Conservation (phyloP, 2,329 filamentous ascomycete species). For the Alternaria arborescens region DNA sequence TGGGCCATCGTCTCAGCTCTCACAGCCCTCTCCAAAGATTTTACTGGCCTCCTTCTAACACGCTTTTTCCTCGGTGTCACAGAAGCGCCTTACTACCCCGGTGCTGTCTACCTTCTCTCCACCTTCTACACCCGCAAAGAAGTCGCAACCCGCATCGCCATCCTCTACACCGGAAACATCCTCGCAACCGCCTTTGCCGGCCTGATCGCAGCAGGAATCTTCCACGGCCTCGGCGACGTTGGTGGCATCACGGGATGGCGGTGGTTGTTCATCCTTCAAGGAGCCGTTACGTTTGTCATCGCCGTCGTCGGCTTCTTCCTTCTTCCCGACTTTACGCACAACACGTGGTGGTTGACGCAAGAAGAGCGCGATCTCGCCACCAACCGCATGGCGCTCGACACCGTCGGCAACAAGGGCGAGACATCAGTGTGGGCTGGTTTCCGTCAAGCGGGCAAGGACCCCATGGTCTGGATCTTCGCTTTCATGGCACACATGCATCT, state of each 20-base stretch:
- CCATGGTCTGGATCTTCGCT: slow-evolving; percentile 55
- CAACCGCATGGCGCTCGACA: slow-evolving; percentile 56
- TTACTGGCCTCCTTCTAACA: slow-evolving; percentile 54
- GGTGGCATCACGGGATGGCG: slow-evolving; percentile 36
- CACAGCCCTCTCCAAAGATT: slow-evolving; percentile 55
- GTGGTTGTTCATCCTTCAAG: slow-evolving; percentile 44
- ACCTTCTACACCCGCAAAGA: slow-evolving; percentile 52
- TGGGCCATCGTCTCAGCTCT: slow-evolving; percentile 56
- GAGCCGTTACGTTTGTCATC: slow-evolving; percentile 43
- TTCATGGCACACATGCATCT: slow-evolving; percentile 44
- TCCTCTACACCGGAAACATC: slow-evolving; percentile 53
- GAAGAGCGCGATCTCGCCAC: slow-evolving; percentile 55
- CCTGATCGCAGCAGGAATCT: slow-evolving; percentile 52
- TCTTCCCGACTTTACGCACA: slow-evolving; percentile 50
- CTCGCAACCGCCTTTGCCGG: slow-evolving; percentile 55
- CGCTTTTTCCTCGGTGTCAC: slow-evolving; percentile 56
- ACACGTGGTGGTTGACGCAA: slow-evolving; percentile 57
- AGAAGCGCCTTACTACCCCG: slow-evolving; percentile 52
- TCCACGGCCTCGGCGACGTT: slow-evolving; percentile 36
- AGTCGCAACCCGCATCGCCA: slow-evolving; percentile 61
- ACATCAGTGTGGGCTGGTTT: slow-evolving; percentile 59
- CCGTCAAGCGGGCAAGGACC: slow-evolving; percentile 60
- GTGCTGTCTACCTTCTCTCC: slow-evolving; percentile 49
- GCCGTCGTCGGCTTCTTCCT: slow-evolving; percentile 52
- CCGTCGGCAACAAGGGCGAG: slow-evolving; percentile 57